Percentiles rank a stretch among this genome's conserved stretches.
phyloP scores from a whole-genome alignment of 1,284 basidiomycete genomes.

The Peniophora sp. region DNA sequence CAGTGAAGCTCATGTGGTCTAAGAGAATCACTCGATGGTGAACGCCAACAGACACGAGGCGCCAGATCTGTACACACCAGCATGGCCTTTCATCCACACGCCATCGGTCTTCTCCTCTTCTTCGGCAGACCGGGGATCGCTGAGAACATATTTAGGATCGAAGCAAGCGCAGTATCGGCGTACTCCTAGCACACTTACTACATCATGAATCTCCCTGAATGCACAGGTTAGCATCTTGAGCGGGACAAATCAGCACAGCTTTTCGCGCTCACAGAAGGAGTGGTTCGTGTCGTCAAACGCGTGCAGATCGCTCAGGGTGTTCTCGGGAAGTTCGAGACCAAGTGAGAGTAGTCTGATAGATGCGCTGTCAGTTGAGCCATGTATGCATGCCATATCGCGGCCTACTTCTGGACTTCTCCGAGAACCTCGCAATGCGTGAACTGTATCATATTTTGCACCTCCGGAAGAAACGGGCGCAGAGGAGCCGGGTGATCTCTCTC shows the following conservation, averaged over 20 bases:
- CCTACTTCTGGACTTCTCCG: constrained; percentile 17
- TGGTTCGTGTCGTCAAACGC: constrained; percentile 21
- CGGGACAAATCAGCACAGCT: background rate
- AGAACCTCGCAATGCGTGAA: constrained; percentile 24
- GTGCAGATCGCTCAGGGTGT: constrained; percentile 29
- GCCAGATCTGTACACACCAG: constrained; percentile 28
- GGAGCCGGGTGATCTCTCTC: constrained; percentile 24
- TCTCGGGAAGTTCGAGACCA: constrained; percentile 20
- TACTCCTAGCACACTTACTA: constrained; percentile 21
- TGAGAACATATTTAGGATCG: constrained; percentile 5
- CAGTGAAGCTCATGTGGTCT: constrained; percentile 54
- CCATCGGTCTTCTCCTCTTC: constrained; percentile 48
- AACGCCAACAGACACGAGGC: background rate
- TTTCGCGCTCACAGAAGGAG: constrained; percentile 19
- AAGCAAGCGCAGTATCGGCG: background rate
- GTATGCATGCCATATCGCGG: background rate
- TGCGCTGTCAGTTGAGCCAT: background rate
- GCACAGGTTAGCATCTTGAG: background rate
- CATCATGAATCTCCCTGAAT: constrained; percentile 24
- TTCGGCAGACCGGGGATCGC: constrained; percentile 28
- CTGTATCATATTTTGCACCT: constrained; percentile 26
- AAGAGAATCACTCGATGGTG: background rate
- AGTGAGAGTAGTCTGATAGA: constrained; percentile 16
- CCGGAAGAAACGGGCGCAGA: constrained; percentile 31
- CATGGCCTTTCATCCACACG: constrained; percentile 58